Evolutionary conservation across 163 green algal species (phyloP).

Genomic region (Trebouxia gelatinosa): DNA sequence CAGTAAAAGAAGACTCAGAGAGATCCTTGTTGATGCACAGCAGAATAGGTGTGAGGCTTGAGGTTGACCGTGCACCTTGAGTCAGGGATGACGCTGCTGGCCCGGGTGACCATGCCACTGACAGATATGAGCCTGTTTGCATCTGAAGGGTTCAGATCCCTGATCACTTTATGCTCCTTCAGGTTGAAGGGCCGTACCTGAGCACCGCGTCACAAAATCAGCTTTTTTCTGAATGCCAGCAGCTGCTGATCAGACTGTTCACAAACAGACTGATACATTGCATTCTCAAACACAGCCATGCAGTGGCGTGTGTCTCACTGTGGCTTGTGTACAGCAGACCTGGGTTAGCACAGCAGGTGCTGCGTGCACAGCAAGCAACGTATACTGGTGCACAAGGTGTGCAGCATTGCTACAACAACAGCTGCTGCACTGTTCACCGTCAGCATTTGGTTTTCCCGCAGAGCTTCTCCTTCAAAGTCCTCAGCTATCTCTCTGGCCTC

Average conservation of each 20-base stretch:
- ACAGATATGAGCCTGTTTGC: constrained; percentile 91
- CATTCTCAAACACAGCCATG: too few species aligned
- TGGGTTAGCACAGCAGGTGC: background rate
- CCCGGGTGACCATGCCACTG: constrained; percentile 94
- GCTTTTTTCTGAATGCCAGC: background rate
- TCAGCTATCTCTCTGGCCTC: constrained; percentile 35
- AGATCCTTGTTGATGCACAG: too few species aligned
- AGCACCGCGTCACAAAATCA: too few species aligned
- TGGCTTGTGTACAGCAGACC: background rate
- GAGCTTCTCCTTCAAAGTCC: background rate
- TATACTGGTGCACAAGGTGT: background rate
- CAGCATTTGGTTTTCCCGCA: constrained; percentile 1
- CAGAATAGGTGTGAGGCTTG: too few species aligned
- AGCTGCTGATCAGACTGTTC: background rate
- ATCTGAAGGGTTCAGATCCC: constrained; percentile 94
- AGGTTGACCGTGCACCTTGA: too few species aligned
- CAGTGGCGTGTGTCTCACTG: too few species aligned
- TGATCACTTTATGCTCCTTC: constrained; percentile 81
- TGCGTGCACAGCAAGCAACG: background rate
- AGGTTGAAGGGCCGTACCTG: constrained; percentile 88
- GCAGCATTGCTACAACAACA: background rate
- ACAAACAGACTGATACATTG: background rate
- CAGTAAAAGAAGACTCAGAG: too few species aligned
- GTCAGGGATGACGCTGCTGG: constrained; percentile 89
- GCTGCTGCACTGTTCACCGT: constrained; percentile 3